phyloP scores from a whole-genome alignment of 805 yeast species.

The Metschnikowia colocasiae region DNA sequence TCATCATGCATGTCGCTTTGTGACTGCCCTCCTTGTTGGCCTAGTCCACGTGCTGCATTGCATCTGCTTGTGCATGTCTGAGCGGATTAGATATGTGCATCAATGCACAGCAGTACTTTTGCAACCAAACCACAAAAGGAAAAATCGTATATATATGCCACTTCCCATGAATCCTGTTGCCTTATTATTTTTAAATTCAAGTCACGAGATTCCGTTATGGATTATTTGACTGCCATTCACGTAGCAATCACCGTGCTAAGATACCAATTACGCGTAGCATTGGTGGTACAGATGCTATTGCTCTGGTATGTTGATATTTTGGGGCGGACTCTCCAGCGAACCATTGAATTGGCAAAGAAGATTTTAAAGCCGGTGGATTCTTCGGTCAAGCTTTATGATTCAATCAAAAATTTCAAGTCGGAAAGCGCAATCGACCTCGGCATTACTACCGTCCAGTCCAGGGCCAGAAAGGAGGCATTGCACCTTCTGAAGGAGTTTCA shows the following conservation, averaged over 20 bases:
- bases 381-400: background rate
- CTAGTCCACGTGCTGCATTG: background rate
- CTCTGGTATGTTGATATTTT: conserved; percentile 3
- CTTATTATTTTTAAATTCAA: background rate
- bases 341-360: background rate
- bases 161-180: background rate
- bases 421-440: background rate
- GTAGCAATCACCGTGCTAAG: background rate
- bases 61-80: background rate
- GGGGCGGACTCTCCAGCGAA: background rate
- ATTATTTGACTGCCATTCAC: conserved; percentile 1
- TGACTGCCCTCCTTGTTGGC: background rate
- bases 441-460: background rate
- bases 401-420: background rate
- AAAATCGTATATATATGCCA: background rate
- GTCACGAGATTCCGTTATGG: background rate
- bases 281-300: conserved; percentile 1
- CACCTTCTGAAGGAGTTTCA: conserved; percentile 4
- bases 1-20: too few species aligned
- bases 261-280: background rate
- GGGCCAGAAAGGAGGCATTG: background rate
- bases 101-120: background rate
- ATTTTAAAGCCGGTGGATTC: background rate
- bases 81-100: background rate
- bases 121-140: conserved; percentile 1